Evolutionary conservation across 352 stramenopile species (phyloP), one percentile per base, ranked within the genome.

Genomic region (Aphanomyces cochlioides): DNA sequence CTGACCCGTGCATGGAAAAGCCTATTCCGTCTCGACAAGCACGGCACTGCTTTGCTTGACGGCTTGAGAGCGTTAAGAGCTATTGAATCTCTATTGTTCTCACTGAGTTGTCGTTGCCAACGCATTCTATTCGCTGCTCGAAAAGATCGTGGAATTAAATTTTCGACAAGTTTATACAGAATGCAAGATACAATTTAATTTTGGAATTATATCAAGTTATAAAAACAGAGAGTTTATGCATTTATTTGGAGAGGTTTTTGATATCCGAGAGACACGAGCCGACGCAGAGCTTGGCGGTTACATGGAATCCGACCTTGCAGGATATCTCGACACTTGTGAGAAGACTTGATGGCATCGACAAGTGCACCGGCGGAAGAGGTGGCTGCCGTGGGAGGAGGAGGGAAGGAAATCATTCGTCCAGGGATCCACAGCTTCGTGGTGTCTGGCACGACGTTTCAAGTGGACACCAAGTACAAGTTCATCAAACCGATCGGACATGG

Each of bases 401-500:
- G 41, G 6, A 61, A 70, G 10, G 64, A 61, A 7, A 37, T 43
- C 12, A 15, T 47, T 45, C 84, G 82, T 8, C 80, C 80, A 12
- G 87, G 80, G 7, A 94, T 81, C 19, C 80, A 95, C 74, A 87
- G 80, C 58, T 90, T 95, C 70, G 79, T 86, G 50, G 87, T 96
- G 56, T 89, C 81, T 21, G 89, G 89, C n/a, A 96, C 89, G 36
- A 89, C 79, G 34, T 97, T 97, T 73, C 81, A 97, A 73, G 93
- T 98, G 48, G 88, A 97, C 76, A 76, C 88, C 43, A 94, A 96
- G 75, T 98, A 98, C 84, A 92, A 97, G 75, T 84, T 97, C 74
- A 93, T 98, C 78, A 98, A 98, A 72, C 88, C 89, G 56, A 96
- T 98, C 73, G 93, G 92, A n/a, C 91, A 96, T 63, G 92, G 93